Conservation (phyloP, 2,329 filamentous ascomycete genomes). For the Microdochium paspali region DNA sequence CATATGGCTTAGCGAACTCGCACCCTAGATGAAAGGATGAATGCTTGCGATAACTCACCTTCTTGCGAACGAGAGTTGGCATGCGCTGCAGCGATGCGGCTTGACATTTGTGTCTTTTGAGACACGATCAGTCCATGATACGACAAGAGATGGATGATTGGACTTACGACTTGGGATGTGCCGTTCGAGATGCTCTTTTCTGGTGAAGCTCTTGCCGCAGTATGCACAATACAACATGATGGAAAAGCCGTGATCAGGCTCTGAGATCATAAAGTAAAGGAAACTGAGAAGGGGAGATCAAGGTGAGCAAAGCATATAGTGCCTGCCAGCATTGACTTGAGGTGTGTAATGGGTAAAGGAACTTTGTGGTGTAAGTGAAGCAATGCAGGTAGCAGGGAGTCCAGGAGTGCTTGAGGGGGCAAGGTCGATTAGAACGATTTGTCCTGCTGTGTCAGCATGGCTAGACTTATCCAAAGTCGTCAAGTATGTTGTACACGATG, state of each 20-base stretch:
- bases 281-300: background rate
- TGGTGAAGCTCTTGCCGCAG: slow-evolving; percentile 44
- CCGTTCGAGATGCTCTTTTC: slow-evolving; percentile 47
- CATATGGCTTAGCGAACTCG: too few species aligned
- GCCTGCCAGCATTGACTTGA: too few species aligned
- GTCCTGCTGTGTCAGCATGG: too few species aligned
- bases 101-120: slow-evolving; percentile 43
- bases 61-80: slow-evolving; percentile 39
- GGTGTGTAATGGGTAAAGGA: too few species aligned
- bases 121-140: background rate
- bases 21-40: too few species aligned
- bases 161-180: slow-evolving; percentile 42
- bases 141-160: background rate
- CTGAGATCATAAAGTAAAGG: background rate
- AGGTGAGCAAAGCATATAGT: too few species aligned
- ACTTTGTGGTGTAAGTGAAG: too few species aligned
- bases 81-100: slow-evolving; percentile 38
- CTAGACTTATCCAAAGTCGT: too few species aligned
- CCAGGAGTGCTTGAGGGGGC: too few species aligned
- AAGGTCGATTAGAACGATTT: too few species aligned
- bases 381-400: too few species aligned
- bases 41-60: slow-evolving; percentile 30
- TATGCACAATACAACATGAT: slow-evolving; percentile 38
- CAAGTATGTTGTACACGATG: too few species aligned
- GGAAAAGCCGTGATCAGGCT: background rate